Base-by-base conservation (phyloP, 2,329 filamentous ascomycete species). In the Zymoseptoria brevis region DNA sequence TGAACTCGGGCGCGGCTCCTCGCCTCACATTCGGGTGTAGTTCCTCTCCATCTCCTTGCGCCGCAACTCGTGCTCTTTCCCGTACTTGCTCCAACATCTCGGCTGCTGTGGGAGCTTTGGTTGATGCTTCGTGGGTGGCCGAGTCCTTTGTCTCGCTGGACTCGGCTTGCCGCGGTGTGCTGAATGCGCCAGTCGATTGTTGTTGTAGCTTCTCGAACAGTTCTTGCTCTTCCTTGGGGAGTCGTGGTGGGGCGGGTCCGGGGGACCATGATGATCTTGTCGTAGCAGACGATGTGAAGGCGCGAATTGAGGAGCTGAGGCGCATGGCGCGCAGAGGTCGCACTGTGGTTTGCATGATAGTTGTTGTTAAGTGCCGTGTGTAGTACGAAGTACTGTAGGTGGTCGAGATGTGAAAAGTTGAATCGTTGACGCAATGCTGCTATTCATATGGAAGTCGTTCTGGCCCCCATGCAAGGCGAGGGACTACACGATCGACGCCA, bases 1-100 rank as follows among this genome's bases (percentile, higher is more conserved):
- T 86, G 69, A 99, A 99, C 77, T 97, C 93, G 1, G 94, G 92
- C 69, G 86, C 83, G 50, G 91, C 87, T 41, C 93, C 93, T 64
- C 85, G 79, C 64, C 87, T 80, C 59, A 93, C 77, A 72, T 90
- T 85, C 0, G 86, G 86, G 71, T 89, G 87, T 19, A 88, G 73
- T 61, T 87, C 82, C 59, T 86, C 84, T 61, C 84, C 85, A 54
- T 83, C 77, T 49, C 81, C 81, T n/a, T 77, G 77, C 19, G 80
- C 79, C 56, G 80, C 76, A 22, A 83, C 75, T 66, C 76, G 73
- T 29, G 76, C 74, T 41, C 76, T 68, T 58, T 67, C 66, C 57
- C 62, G 67, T 62, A 66, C 62, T 63, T 62, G 69, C 62, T 65
- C 64, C 52, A 59, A 66, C 64, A 63, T 70, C 57, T 64, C 59